Conservation (phyloP, 148 eudicot species). For the Tetragonia tetragonoides region DNA sequence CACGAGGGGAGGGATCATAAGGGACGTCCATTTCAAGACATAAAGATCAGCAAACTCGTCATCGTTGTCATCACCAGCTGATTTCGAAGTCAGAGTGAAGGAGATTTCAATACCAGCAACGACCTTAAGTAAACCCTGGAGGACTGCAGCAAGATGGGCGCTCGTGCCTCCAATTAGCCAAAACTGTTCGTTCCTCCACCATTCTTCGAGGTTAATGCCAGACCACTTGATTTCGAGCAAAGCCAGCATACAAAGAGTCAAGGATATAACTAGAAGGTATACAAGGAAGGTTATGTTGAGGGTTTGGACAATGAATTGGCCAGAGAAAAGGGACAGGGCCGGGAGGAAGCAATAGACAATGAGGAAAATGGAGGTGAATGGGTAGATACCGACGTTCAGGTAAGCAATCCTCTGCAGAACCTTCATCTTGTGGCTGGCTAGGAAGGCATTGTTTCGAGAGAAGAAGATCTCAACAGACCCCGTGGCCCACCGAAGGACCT, state of each 20-base stretch:
- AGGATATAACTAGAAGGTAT: conserved; percentile 70
- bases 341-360: conserved; percentile 95
- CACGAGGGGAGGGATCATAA: conserved; percentile 89
- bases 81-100: conserved; percentile 77
- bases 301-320: conserved; percentile 80
- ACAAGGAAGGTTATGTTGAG: conserved; percentile 68
- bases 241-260: conserved; percentile 70
- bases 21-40: conserved; percentile 71
- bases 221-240: conserved; percentile 95
- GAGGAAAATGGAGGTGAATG: conserved; percentile 86
- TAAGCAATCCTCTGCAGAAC: conserved; percentile 77
- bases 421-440: conserved; percentile 74
- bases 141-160: conserved; percentile 90
- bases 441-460: conserved; percentile 80
- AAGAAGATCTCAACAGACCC: conserved; percentile 97
- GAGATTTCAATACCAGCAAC: conserved; percentile 91
- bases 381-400: conserved; percentile 88
- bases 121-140: conserved; percentile 82
- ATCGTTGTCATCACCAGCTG: conserved; percentile 61
- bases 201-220: conserved; percentile 71
- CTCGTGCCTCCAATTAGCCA: conserved; percentile 97
- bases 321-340: conserved; percentile 83
- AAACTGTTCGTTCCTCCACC: conserved; percentile 98
- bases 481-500: conserved; percentile 96
- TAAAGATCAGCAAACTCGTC: conserved; percentile 86